Conservation (phyloP, 2,329 filamentous ascomycete species). For the Aspergillus costaricaensis region DNA sequence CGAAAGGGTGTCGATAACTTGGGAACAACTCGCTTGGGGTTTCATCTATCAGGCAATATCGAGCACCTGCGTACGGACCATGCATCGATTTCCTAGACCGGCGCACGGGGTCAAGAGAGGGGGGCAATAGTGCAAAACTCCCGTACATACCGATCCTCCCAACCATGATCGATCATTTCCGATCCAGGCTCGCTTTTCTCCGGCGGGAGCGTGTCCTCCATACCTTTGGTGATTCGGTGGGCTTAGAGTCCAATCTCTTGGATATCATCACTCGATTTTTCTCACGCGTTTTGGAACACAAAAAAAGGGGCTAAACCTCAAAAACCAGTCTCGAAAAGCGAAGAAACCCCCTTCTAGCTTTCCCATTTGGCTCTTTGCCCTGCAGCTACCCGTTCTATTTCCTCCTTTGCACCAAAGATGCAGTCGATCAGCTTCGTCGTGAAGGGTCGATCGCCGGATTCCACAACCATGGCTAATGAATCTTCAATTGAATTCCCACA, state of each 20-base stretch:
- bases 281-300: neutral
- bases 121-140: constrained; percentile 21
- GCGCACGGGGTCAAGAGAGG: constrained; percentile 20
- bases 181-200: constrained; percentile 15
- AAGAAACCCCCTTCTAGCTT: neutral
- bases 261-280: neutral
- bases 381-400: constrained; percentile 20
- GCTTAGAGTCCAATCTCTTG: neutral
- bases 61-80: constrained; percentile 9
- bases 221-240: neutral
- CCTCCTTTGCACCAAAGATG: constrained; percentile 6
- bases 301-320: neutral
- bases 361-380: constrained; percentile 5
- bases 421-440: neutral
- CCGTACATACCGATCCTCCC: constrained; percentile 17
- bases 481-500: neutral
- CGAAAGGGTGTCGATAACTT: neutral
- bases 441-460: constrained; percentile 6
- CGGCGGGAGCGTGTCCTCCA: constrained; percentile 1
- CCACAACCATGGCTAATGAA: neutral
- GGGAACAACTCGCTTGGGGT: neutral
- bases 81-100: constrained; percentile 13
- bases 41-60: constrained; percentile 10
- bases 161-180: constrained; percentile 23
- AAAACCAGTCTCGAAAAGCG: constrained; percentile 1